Evolutionary conservation across 306 rosid species (phyloP).

Genomic region (Castanea mollissima): DNA sequence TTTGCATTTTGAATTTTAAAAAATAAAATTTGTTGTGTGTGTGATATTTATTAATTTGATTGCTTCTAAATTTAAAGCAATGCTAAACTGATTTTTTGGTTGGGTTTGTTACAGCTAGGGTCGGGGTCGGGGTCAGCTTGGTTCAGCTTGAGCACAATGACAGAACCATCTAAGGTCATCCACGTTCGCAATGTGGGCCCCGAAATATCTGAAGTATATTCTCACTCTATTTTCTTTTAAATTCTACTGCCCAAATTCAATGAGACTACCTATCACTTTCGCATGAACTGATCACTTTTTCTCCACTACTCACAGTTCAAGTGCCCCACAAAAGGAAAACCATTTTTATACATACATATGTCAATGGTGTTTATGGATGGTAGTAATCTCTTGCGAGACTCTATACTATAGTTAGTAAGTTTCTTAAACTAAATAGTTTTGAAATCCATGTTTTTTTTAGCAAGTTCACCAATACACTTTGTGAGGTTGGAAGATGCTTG

Average conservation of each 20-base stretch:
- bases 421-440: constrained; percentile 1
- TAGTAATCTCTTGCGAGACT: not conserved
- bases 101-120: constrained; percentile 34
- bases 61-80: not conserved
- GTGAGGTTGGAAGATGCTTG: not conserved
- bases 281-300: no score
- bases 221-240: not conserved
- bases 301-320: no score
- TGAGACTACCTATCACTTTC: no score
- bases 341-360: not conserved
- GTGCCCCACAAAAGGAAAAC: not conserved
- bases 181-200: constrained; percentile 97
- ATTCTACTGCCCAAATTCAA: not conserved
- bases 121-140: constrained; percentile 21
- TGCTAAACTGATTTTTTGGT: constrained; percentile 1
- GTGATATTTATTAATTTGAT: not conserved
- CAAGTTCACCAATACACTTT: not conserved
- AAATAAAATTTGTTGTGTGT: not conserved
- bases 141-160: constrained; percentile 41
- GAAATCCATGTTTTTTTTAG: not conserved
- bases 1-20: not conserved
- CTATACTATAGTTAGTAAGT: not conserved
- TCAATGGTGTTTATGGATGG: not conserved
- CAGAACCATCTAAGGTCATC: constrained; percentile 95
- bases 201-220: constrained; percentile 81